Evolutionary conservation across 805 yeast genomes (phyloP).

Genomic region (Saccharomyces eubayanus): DNA sequence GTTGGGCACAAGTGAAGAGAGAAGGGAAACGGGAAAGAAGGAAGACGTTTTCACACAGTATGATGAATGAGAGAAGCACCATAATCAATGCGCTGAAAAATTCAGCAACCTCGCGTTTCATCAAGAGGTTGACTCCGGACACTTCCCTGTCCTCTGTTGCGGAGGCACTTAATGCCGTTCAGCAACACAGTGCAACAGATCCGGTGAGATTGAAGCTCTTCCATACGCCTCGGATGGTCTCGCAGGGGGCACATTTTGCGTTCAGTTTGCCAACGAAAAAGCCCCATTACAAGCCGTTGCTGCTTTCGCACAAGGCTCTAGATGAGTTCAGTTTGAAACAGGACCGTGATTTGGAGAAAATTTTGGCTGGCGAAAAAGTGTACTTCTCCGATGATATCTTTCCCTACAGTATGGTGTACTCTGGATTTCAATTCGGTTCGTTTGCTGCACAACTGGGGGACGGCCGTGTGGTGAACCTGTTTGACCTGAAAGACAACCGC

Average conservation of each 20-base stretch:
- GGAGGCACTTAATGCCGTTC: constrained; percentile 24
- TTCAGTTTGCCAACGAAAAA: constrained; percentile 63
- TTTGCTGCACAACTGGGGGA: constrained; percentile 98
- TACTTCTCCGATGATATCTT: constrained; percentile 37
- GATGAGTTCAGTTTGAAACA: constrained; percentile 49
- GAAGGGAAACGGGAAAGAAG: neutral
- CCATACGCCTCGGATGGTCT: constrained; percentile 42
- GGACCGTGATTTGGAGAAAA: constrained; percentile 40
- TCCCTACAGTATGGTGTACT: constrained; percentile 88
- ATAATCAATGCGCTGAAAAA: constrained; percentile 18
- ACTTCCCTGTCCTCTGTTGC: constrained; percentile 25
- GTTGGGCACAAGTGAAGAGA: too few species aligned
- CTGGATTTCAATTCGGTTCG: constrained; percentile 93
- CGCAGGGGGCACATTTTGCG: constrained; percentile 59
- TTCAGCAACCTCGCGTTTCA: constrained; percentile 19
- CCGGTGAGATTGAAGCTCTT: constrained; percentile 21
- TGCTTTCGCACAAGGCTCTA: constrained; percentile 54
- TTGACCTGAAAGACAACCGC: constrained; percentile 55
- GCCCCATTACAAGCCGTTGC: constrained; percentile 43
- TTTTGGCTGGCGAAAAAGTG: constrained; percentile 55
- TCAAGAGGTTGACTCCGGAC: constrained; percentile 23
- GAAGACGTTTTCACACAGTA: neutral
- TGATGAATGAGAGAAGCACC: constrained; percentile 19
- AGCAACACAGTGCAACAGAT: constrained; percentile 16
- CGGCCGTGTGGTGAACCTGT: constrained; percentile 80